Percentiles rank a stretch among this genome's conserved stretches.
phyloP scores from a whole-genome alignment of 768 basidiomycete genomes.

The Tricholoma saponaceum region DNA sequence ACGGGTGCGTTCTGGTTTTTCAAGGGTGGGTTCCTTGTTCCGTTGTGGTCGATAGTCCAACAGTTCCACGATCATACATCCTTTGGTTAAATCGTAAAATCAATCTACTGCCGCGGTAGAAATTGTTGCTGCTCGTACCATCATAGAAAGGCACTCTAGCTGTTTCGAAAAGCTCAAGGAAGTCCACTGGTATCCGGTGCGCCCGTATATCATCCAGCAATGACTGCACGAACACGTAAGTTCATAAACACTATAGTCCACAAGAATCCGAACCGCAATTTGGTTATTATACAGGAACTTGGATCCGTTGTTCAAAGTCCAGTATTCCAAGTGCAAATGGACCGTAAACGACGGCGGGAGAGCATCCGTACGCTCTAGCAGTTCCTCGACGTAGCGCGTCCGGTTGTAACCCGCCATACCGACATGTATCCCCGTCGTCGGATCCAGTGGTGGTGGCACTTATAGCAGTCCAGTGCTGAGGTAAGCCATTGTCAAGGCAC shows the following conservation, averaged over 20 bases:
- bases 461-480: conserved; percentile 13
- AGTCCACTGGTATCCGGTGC: conserved; percentile 82
- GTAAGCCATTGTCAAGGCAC: conserved; percentile 9
- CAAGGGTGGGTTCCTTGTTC: conserved; percentile 51
- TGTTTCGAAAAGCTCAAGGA: conserved; percentile 74
- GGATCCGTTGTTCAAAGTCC: conserved; percentile 77
- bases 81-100: conserved; percentile 30
- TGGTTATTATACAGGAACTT: conserved; percentile 82
- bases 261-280: conserved; percentile 46
- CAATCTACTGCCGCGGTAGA: background rate
- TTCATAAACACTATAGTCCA: background rate
- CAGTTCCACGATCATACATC: conserved; percentile 83
- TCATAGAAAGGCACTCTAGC: conserved; percentile 79
- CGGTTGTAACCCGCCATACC: conserved; percentile 72
- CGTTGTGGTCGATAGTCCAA: conserved; percentile 68
- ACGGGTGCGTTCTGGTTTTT: conserved; percentile 59
- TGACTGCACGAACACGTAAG: conserved; percentile 39
- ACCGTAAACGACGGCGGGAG: conserved; percentile 74
- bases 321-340: conserved; percentile 74
- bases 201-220: conserved; percentile 81
- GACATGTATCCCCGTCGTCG: conserved; percentile 15
- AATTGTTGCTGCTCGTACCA: conserved; percentile 41
- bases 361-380: conserved; percentile 53
- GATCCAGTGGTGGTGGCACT: conserved; percentile 10
- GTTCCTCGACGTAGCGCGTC: conserved; percentile 58